These are phyloP conservation scores for Aspergillus homomorphus DNA, from an alignment of 495 filamentous ascomycete genomes.

Conservation along the genomic window DNA sequence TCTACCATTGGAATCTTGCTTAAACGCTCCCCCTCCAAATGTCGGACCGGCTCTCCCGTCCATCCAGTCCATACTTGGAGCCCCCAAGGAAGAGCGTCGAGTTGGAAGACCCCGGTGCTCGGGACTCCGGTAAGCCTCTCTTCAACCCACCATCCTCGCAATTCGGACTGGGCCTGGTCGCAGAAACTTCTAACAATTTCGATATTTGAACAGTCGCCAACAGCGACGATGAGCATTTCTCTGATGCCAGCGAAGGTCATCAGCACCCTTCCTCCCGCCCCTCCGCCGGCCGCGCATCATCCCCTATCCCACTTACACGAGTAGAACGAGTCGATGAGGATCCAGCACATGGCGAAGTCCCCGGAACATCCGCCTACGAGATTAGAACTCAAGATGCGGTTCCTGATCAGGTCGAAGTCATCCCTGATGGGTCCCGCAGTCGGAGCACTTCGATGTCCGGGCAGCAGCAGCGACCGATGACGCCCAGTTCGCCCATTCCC, in stretches of 20 bases:
- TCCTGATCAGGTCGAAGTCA: slow-evolving; percentile 61
- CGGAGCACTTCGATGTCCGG: slow-evolving; percentile 43
- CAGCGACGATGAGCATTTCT: slow-evolving; percentile 83
- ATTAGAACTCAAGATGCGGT: slow-evolving; percentile 58
- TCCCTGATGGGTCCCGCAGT: slow-evolving; percentile 53
- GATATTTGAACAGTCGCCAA: slow-evolving; percentile 47
- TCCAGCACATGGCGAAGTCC: slow-evolving; percentile 59
- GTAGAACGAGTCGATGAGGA: slow-evolving; percentile 59
- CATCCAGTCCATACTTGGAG: slow-evolving; percentile 49
- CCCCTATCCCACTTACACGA: slow-evolving; percentile 59
- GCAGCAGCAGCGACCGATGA: slow-evolving; percentile 37
- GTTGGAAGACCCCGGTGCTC: slow-evolving; percentile 74
- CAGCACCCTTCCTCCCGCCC: slow-evolving; percentile 33
- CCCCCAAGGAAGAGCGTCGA: slow-evolving; percentile 64
- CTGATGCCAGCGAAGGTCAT: slow-evolving; percentile 76
- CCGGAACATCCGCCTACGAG: slow-evolving; percentile 58
- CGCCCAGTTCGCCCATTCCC: slow-evolving; percentile 66
- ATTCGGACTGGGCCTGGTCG: not conserved
- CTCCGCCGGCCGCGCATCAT: slow-evolving; percentile 44
- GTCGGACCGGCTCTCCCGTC: slow-evolving; percentile 41
- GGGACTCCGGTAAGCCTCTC: slow-evolving; percentile 65
- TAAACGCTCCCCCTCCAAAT: slow-evolving; percentile 21
- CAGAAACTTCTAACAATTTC: not conserved
- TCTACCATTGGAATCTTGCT: slow-evolving; percentile 19
- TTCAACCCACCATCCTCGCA: not conserved